Evolutionary conservation across 2,329 filamentous ascomycete species (phyloP).

Genomic region (Aspergillus ruber): DNA sequence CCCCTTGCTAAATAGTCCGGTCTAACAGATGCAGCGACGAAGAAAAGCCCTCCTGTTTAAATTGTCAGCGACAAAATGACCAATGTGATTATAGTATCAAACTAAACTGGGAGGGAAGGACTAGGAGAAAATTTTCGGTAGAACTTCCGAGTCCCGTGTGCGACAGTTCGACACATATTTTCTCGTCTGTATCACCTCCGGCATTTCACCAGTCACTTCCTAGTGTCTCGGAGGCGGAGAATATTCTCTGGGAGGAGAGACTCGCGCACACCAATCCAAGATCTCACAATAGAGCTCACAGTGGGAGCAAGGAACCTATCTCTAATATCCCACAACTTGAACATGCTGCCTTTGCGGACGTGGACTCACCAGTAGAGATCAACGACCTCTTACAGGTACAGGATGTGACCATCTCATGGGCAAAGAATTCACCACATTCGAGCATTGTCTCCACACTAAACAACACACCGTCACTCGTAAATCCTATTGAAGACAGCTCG

Average conservation of each 20-base stretch:
- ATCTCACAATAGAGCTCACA: not conserved
- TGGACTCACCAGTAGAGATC: not conserved
- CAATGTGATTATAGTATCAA: conserved; percentile 74
- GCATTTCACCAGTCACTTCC: conserved; percentile 1
- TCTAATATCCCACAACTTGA: not conserved
- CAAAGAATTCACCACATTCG: conserved; percentile 11
- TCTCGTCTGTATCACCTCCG: conserved; percentile 8
- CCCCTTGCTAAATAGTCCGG: not conserved
- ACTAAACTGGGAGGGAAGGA: conserved; percentile 72
- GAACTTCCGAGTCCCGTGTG: conserved; percentile 25
- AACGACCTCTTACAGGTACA: conserved; percentile 1
- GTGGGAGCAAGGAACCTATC: not conserved
- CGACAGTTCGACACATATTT: conserved; percentile 14
- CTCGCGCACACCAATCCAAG: not conserved
- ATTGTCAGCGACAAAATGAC: conserved; percentile 66
- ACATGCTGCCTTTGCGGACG: no score
- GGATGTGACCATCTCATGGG: conserved; percentile 15
- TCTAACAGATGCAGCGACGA: conserved; percentile 52
- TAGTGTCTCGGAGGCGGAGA: conserved; percentile 3
- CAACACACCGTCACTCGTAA: conserved; percentile 12
- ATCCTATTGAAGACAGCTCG: conserved; percentile 10
- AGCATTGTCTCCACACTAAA: conserved; percentile 12
- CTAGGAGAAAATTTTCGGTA: conserved; percentile 50
- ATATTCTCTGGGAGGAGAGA: not conserved
- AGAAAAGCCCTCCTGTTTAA: conserved; percentile 64